Evolutionary conservation across 2,329 filamentous ascomycete genomes (phyloP).

Genomic region (Colletotrichum tanaceti): DNA sequence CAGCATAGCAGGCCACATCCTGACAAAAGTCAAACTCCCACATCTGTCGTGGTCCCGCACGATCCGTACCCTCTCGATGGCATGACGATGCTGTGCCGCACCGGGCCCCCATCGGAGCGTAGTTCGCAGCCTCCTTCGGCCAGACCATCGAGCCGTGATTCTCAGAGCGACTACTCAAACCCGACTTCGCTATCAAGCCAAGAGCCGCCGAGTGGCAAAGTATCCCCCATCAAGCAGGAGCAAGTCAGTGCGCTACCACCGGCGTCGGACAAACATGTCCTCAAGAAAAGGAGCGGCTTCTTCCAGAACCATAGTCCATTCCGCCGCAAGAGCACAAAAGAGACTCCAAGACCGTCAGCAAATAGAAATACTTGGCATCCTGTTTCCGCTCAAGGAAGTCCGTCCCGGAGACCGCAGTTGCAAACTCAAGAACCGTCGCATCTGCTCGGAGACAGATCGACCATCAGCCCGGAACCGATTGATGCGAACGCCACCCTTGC

Average conservation of each 20-base stretch:
- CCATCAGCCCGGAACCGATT: conserved; percentile 81
- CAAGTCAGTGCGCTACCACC: conserved; percentile 56
- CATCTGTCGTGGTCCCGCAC: conserved; percentile 80
- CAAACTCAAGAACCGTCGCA: conserved; percentile 54
- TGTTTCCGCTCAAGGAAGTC: conserved; percentile 46
- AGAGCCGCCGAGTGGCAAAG: conserved; percentile 79
- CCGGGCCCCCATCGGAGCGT: conserved; percentile 71
- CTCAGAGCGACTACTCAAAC: conserved; percentile 90
- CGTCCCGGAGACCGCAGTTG: conserved; percentile 53
- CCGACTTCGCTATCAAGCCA: conserved; percentile 89
- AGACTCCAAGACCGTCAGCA: conserved; percentile 57
- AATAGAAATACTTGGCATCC: conserved; percentile 72
- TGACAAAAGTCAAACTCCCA: conserved; percentile 66
- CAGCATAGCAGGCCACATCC: conserved; percentile 51
- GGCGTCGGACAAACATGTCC: conserved; percentile 73
- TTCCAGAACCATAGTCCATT: conserved; percentile 95
- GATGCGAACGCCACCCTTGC: conserved; percentile 94
- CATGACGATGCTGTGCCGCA: conserved; percentile 96
- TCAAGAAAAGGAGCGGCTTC: conserved; percentile 83
- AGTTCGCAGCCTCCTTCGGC: conserved; percentile 66
- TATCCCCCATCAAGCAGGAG: conserved; percentile 78
- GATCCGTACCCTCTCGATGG: conserved; percentile 95
- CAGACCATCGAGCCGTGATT: conserved; percentile 86
- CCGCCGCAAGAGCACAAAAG: conserved; percentile 89
- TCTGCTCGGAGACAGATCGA: conserved; percentile 56